Evolutionary conservation across 2,329 filamentous ascomycete genomes (phyloP).

Genomic region (Penicillium brasilianum): DNA sequence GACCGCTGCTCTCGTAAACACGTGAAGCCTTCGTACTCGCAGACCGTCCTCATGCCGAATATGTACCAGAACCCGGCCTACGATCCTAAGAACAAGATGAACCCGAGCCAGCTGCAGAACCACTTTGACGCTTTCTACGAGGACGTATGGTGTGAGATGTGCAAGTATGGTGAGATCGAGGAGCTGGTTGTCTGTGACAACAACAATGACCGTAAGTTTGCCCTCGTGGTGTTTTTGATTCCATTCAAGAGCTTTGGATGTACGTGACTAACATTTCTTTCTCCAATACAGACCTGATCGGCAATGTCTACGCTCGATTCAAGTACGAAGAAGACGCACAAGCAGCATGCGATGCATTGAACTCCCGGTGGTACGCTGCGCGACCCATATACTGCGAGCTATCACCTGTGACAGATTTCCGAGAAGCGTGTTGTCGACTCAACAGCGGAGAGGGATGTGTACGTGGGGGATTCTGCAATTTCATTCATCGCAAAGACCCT

Average conservation of each 20-base stretch:
- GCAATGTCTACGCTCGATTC: slow-evolving; percentile 99
- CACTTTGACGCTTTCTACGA: slow-evolving; percentile 99
- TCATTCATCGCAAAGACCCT: slow-evolving; percentile 97
- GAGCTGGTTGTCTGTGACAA: slow-evolving; percentile 99
- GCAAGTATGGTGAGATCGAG: slow-evolving; percentile 96
- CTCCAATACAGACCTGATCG: slow-evolving; percentile 77
- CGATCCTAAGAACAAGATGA: slow-evolving; percentile 97
- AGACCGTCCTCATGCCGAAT: slow-evolving; percentile 97
- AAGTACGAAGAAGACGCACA: slow-evolving; percentile 99
- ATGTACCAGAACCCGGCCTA: slow-evolving; percentile 99
- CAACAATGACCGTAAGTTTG: slow-evolving; percentile 88
- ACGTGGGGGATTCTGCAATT: slow-evolving; percentile 97
- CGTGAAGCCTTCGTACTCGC: slow-evolving; percentile 97
- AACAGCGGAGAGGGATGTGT: slow-evolving; percentile 96
- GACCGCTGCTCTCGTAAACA: slow-evolving; percentile 98
- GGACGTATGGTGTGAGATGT: slow-evolving; percentile 99
- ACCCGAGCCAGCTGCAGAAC: slow-evolving; percentile 92
- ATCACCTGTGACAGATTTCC: slow-evolving; percentile 94
- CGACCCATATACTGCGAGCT: slow-evolving; percentile 98
- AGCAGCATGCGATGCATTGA: slow-evolving; percentile 89
- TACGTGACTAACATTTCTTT: slow-evolving; percentile 22
- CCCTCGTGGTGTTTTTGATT: background rate
- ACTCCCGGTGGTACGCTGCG: slow-evolving; percentile 94
- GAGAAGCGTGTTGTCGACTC: slow-evolving; percentile 93
- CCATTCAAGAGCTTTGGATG: background rate